Conservation (phyloP, 345 rosid genomes). For the Eucalyptus camaldulensis region DNA sequence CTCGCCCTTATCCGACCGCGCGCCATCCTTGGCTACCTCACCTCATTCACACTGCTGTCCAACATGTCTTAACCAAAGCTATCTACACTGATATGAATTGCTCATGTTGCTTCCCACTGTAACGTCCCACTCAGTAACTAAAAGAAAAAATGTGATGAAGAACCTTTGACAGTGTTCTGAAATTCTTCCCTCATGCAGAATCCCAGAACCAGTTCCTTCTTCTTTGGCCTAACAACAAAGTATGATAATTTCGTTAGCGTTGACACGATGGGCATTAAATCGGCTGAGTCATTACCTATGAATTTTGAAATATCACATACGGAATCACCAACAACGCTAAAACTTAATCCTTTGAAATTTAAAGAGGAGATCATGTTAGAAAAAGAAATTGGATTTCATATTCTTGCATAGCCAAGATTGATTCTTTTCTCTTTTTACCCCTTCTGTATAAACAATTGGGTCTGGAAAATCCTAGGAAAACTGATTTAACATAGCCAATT, state of each 20-base stretch:
- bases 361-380: background rate
- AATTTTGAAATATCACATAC: background rate
- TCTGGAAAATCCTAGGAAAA: background rate
- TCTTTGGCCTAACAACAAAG: background rate
- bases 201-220: background rate
- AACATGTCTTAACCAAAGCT: background rate
- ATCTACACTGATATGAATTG: background rate
- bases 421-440: background rate
- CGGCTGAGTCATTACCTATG: background rate
- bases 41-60: background rate
- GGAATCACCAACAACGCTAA: background rate
- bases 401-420: background rate
- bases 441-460: background rate
- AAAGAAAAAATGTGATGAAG: background rate
- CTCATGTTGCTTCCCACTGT: background rate
- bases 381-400: background rate
- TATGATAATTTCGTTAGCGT: background rate
- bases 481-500: background rate
- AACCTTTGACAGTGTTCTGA: background rate
- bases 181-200: background rate
- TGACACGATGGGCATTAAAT: background rate
- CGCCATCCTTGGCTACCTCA: constrained; percentile 27
- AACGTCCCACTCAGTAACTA: background rate
- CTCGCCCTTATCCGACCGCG: constrained; percentile 61
- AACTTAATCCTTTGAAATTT: background rate